phyloP scores from a whole-genome alignment of 2,329 filamentous ascomycete species.

The Fusarium coicis region DNA sequence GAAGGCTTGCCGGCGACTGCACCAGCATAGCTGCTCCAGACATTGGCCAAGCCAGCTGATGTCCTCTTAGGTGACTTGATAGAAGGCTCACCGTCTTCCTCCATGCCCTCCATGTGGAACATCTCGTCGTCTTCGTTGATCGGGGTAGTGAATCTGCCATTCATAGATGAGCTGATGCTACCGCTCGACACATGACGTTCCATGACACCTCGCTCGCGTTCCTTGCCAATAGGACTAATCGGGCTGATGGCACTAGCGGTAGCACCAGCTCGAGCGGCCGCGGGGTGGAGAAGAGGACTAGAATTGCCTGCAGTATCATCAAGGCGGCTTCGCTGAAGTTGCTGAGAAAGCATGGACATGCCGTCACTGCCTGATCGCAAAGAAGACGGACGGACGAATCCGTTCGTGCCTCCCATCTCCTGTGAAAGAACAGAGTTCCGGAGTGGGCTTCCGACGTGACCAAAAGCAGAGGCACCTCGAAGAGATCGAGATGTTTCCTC shows the following conservation, averaged over 20 bases:
- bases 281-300: conserved; percentile 64
- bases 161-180: conserved; percentile 65
- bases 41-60: conserved; percentile 55
- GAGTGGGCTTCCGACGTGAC: conserved; percentile 73
- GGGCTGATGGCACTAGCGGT: conserved; percentile 54
- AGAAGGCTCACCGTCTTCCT: conserved; percentile 67
- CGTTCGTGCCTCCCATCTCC: conserved; percentile 58
- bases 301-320: conserved; percentile 57
- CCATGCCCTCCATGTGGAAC: conserved; percentile 72
- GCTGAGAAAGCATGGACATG: conserved; percentile 69
- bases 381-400: conserved; percentile 53
- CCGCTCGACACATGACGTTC: conserved; percentile 70
- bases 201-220: conserved; percentile 49
- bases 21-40: conserved; percentile 56
- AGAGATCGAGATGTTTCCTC: conserved; percentile 58
- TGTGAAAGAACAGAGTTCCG: conserved; percentile 71
- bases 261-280: conserved; percentile 51
- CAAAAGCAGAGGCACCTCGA: conserved; percentile 65
- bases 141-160: conserved; percentile 69
- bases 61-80: conserved; percentile 60
- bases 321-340: conserved; percentile 69
- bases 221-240: conserved; percentile 53
- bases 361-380: conserved; percentile 60
- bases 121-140: conserved; percentile 73
- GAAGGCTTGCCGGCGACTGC: conserved; percentile 46